Base-by-base conservation (phyloP, 345 rosid species). In the Moringa oleifera region DNA sequence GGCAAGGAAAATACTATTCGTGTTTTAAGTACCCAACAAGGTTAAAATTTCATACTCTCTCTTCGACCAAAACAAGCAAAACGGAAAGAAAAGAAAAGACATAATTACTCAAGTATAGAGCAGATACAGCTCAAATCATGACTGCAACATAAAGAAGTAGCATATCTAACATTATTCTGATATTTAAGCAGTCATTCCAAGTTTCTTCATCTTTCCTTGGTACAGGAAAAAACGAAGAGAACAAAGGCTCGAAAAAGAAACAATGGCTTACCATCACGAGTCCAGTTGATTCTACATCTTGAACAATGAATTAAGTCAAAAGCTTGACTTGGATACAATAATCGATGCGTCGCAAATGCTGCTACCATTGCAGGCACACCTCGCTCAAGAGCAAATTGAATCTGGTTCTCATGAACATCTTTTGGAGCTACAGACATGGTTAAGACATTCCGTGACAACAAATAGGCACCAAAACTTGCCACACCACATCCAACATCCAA, bases 301-400 rank as follows among this genome's bases (percentile, higher is more conserved):
- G 99, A 94, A 79, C 97, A 91, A 77, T 94, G 99, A 51, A 94
- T 82, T 74, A 91, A 62, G 79, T 94, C 96, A 81, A 91, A 94
- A 68, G 97, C 96, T 79, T 94, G 97, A 77, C 97, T 94, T 16
- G 99, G 96, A 71, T 84, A 94, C 57, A 83, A 46, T 54, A 94
- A 70, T 0, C 96, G 77, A 37, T 58, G 87, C 33, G 95, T 94
- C 18, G 91, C 88, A 75, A 91, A 91, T 61, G 99, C 97, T 57
- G 96, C 93, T 53, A 78, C 95, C 97, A 90, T 94, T 52, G 99
- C 96, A 68, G 99, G 99, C 55, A 91, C 99, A 69, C 97, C 97
- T 64, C 96, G 93, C 72, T 94, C 99, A 58, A 94, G 91, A 62
- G 99, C 99, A 81, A 94, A 94, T 69, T 94, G 99, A 70, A 94